Conservation (phyloP, 768 basidiomycete genomes). For the Pluteus cervinus region DNA sequence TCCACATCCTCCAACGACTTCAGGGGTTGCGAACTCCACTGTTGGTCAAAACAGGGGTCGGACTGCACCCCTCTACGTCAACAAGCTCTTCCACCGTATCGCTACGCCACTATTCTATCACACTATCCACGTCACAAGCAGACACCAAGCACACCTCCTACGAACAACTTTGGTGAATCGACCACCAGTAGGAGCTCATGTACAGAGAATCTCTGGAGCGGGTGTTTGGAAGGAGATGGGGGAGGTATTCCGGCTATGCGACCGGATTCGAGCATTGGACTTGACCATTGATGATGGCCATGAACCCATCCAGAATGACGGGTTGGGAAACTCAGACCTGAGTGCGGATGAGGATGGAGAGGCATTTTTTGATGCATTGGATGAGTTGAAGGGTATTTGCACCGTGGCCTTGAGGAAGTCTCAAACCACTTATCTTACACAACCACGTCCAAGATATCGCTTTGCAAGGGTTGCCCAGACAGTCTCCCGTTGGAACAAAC, state of each 20-base stretch:
- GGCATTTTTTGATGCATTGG: conserved; percentile 36
- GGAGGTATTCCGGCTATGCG: conserved; percentile 26
- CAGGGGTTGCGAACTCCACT: too few relatives aligned
- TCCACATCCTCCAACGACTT: too few relatives aligned
- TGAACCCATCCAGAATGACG: too few relatives aligned
- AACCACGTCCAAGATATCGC: too few relatives aligned
- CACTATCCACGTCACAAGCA: conserved; percentile 37
- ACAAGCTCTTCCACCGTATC: conserved; percentile 47
- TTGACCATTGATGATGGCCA: conserved; percentile 29
- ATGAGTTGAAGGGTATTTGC: conserved; percentile 21
- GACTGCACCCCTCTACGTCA: conserved; percentile 45
- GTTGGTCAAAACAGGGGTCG: conserved; percentile 14
- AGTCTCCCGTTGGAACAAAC: too few relatives aligned
- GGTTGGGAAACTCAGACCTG: too few relatives aligned
- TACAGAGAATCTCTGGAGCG: conserved; percentile 35
- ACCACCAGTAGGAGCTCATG: conserved; percentile 30
- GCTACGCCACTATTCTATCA: conserved; percentile 53
- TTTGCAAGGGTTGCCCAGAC: too few relatives aligned
- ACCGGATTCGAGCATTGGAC: conserved; percentile 23
- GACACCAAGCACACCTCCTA: conserved; percentile 33
- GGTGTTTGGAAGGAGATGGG: conserved; percentile 36
- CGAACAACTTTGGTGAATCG: conserved; percentile 28
- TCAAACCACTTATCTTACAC: too few relatives aligned
- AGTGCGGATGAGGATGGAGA: conserved; percentile 22
- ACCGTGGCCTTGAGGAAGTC: too few relatives aligned